Base-by-base conservation (phyloP, 2,329 filamentous ascomycete species). In the Xylariaceae sp. region DNA sequence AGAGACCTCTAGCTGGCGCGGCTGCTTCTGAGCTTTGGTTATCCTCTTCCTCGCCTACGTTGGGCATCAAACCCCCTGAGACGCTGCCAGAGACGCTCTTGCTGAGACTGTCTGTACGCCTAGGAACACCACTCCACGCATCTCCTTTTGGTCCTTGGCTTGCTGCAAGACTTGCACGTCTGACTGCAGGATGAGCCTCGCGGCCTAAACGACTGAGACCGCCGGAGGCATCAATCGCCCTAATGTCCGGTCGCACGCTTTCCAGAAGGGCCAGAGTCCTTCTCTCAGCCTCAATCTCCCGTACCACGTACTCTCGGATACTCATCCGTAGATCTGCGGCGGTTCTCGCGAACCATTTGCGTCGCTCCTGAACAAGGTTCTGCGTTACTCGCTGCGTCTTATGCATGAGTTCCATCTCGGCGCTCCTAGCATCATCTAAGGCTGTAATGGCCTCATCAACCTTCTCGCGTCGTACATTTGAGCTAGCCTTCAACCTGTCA, bases 111-210 rank as follows among this genome's bases (percentile, higher is more conserved):
- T 95, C 88, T 22, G 83, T 81, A 41, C 87, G 79, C 47, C 93
- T 79, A 28, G 90, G 88, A 19, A 96, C 89, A 43, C 93, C 93
- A 56, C 89, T 95, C 93, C 93, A 98, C 13, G 93, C 85, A 64
- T 98, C 93, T n/a, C 93, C 93, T 69, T 95, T 95, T 37, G 93
- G 91, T 0, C 93, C 93, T 66, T 98, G 93, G 56, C 87, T 93
- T 35, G 87, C 87, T 13, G 87, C 87, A 51, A 96, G 67, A 64
- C 81, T 91, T 19, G 83, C 68, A 47, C 91, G 81, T 41, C 93
- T 80, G 45, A 71, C 64, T 4, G 82, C 69, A 2, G 93, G 91
- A 62, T 95, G 89, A 13, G 86, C 73, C 66, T 98, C 93, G 44
- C 93, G 82, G 32, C 93, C 93, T 26, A 98, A 76, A 32, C 93